These are phyloP conservation scores for Elongisporangium anandrum DNA, from an alignment of 352 stramenopile species.

Conservation along the genomic window DNA sequence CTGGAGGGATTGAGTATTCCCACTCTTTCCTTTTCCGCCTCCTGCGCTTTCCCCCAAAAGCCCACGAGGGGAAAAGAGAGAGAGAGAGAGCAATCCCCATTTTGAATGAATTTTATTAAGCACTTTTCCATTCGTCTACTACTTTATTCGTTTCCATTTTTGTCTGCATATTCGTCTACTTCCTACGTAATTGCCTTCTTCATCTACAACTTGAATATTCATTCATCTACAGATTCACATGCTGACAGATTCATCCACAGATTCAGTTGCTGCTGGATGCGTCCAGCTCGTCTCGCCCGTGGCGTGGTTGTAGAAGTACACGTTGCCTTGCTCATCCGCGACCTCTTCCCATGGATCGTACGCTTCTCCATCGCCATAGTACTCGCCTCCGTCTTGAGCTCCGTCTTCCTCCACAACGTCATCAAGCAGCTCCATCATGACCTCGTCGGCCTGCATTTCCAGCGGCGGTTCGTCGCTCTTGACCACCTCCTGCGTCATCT, in stretches of 20 bases:
- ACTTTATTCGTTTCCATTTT: slow-evolving; percentile 2
- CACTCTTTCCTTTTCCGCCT: not conserved
- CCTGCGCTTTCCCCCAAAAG: not conserved
- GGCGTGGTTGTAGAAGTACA: slow-evolving; percentile 70
- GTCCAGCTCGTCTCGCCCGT: slow-evolving; percentile 69
- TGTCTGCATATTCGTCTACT: not conserved
- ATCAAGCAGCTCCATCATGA: slow-evolving; percentile 60
- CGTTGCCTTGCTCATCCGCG: slow-evolving; percentile 51
- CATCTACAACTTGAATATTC: not conserved
- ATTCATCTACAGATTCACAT: not conserved
- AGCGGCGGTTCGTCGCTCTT: slow-evolving; percentile 36
- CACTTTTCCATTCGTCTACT: slow-evolving; percentile 5
- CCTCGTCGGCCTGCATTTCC: slow-evolving; percentile 69
- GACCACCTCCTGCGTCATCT: slow-evolving; percentile 59
- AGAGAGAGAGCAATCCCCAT: not conserved
- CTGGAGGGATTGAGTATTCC: not conserved
- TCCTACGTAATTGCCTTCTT: no score
- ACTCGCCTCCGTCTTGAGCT: not conserved
- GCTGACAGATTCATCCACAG: not conserved
- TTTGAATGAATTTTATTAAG: slow-evolving; percentile 10
- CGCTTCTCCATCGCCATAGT: no score
- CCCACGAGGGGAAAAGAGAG: not conserved
- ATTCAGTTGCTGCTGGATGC: slow-evolving; percentile 6
- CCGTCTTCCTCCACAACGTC: slow-evolving; percentile 8
- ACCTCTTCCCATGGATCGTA: slow-evolving; percentile 68